Evolutionary conservation across 805 yeast genomes (phyloP), one percentile per base, ranked within the genome.

Genomic region (Myxozyma udenii): DNA sequence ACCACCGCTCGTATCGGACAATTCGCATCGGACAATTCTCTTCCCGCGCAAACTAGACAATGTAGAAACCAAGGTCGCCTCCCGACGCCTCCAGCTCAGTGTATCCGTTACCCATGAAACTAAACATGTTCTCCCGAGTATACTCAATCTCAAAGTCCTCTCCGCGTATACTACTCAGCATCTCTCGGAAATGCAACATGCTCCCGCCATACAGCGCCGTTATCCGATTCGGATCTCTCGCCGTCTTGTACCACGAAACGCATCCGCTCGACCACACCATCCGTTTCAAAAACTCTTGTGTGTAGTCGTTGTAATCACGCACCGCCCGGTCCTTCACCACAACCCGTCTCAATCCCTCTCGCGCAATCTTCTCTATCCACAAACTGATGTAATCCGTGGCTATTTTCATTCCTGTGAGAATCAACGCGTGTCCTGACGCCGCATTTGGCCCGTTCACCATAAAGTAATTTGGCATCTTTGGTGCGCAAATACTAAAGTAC

Each of bases 381-480:
- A 41, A 26, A 3, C 39, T 28, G 18, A 55, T 40, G 42, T 55
- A 55, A 5, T 50, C 51, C 9, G 40, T 44, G 22, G 38, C 45
- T 16, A 44, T 52, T 28, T 51, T 54, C 37, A 52, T 43, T 22
- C 55, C 50, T 12, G 48, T 48, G 30, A 40, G 24, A 12, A 52
- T 33, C 25, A 40, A 24, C 14, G 57, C 57, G 36, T 40, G 47
- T 3, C 57, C 57, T 1, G 42, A 25, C 16, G 55, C 56, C 7
- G 58, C 39, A 41, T 53, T 50, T 3, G 62, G 62, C 9, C 62
- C 62, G 26, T 45, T 47, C 16, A 46, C 47, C 32, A 48, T 50
- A 25, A 58, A 58, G 33, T 44, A 47, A 42, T 59, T 59, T 3
- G 62, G 58, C 50, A 58, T 57, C 24, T 53, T 51, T 22, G 52